These are phyloP conservation scores for Amaranthus palmeri DNA, from an alignment of 148 eudicot genomes.

Conservation along the genomic window DNA sequence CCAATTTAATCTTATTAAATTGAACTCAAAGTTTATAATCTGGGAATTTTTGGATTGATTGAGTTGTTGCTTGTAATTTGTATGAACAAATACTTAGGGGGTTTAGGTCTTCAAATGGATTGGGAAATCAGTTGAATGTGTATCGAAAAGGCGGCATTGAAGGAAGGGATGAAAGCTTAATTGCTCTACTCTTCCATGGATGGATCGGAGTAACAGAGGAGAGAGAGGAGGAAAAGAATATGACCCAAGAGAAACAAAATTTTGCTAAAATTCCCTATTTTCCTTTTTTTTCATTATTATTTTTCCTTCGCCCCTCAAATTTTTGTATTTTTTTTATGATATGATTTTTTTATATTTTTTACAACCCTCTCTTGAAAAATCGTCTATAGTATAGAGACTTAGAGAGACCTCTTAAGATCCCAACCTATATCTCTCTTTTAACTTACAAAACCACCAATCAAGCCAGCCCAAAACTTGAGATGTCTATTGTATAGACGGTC, in stretches of 20 bases:
- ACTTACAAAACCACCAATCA: no score
- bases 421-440: no score
- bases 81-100: not conserved
- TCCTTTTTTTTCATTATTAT: not conserved
- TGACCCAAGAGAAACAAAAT: not conserved
- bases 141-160: not conserved
- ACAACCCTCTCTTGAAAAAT: no score
- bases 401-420: no score
- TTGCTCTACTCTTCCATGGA: constrained; percentile 20
- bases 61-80: not conserved
- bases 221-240: not conserved
- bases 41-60: not conserved
- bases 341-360: no score
- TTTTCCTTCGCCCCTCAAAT: not conserved
- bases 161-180: not conserved
- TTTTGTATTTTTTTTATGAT: no score
- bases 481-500: no score
- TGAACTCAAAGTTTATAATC: not conserved
- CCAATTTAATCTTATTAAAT: not conserved
- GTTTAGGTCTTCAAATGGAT: not conserved
- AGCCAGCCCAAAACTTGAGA: no score
- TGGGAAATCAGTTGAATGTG: not conserved
- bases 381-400: no score
- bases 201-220: constrained; percentile 11
- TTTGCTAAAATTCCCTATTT: not conserved